Evolutionary conservation across 352 stramenopile genomes (phyloP).

Genomic region (Plasmopara muralis): DNA sequence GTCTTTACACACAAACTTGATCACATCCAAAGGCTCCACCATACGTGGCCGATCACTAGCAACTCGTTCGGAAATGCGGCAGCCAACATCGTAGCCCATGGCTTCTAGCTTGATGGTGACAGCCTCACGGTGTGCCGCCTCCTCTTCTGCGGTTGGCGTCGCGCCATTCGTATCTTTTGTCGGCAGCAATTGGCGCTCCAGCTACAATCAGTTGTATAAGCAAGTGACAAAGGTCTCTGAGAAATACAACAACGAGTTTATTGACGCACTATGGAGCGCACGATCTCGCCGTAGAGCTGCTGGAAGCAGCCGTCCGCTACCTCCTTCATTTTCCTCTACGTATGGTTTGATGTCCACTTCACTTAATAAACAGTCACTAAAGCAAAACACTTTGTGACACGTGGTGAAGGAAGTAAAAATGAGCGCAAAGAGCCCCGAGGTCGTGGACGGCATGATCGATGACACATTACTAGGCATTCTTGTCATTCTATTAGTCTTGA

Average conservation of each 20-base stretch:
- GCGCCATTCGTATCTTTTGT: slow-evolving; percentile 16
- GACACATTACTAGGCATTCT: slow-evolving; percentile 65
- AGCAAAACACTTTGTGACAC: slow-evolving; percentile 12
- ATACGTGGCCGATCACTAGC: slow-evolving; percentile 74
- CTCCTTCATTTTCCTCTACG: slow-evolving; percentile 51
- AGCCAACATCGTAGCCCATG: slow-evolving; percentile 85
- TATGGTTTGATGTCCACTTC: slow-evolving; percentile 4
- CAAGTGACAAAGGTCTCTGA: not conserved
- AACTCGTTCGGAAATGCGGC: slow-evolving; percentile 69
- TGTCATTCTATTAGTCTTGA: slow-evolving; percentile 60
- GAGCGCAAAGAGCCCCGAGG: slow-evolving; percentile 34
- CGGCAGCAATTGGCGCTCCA: slow-evolving; percentile 58
- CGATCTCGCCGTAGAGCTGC: slow-evolving; percentile 82
- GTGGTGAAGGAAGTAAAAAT: slow-evolving; percentile 4
- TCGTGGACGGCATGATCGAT: slow-evolving; percentile 51
- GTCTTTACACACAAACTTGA: slow-evolving; percentile 99
- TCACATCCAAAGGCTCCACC: slow-evolving; percentile 89
- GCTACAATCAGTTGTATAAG: slow-evolving; percentile 22
- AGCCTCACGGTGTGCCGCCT: slow-evolving; percentile 51
- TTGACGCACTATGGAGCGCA: slow-evolving; percentile 71
- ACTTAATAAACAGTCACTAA: slow-evolving; percentile 6
- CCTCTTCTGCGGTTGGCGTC: slow-evolving; percentile 21
- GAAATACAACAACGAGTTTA: not conserved
- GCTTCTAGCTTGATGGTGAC: slow-evolving; percentile 76
- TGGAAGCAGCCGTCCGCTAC: slow-evolving; percentile 83